Evolutionary conservation across 345 rosid species (phyloP).

Genomic region (Carallia pectinifolia): DNA sequence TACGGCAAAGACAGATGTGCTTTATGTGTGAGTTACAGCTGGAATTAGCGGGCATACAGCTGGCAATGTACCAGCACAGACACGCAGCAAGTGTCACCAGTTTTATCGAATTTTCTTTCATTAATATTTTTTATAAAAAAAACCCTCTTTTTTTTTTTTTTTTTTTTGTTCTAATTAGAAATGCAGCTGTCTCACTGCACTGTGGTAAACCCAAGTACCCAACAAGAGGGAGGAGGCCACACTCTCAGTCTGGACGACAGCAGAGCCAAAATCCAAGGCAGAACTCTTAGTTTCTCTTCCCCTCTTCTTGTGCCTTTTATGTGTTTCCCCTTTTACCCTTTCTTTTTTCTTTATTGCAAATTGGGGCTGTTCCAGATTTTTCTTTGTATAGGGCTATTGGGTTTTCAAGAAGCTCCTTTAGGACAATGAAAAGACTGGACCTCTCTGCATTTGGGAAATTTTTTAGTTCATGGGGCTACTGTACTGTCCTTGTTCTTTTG

Average conservation of each 20-base stretch:
- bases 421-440: no score
- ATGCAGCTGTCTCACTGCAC: not conserved
- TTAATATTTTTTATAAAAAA: not conserved
- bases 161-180: not conserved
- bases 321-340: constrained; percentile 21
- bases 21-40: constrained; percentile 44
- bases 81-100: constrained; percentile 58
- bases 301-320: no score
- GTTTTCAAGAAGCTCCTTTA: no score
- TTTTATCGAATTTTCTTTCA: constrained; percentile 10
- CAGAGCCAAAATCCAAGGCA: not conserved
- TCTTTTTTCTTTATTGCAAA: not conserved
- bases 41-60: constrained; percentile 61
- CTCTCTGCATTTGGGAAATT: no score
- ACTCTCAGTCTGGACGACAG: not conserved
- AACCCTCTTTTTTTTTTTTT: not conserved
- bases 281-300: no score
- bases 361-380: no score
- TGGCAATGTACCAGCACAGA: constrained; percentile 36
- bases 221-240: not conserved
- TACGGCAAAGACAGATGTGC: constrained; percentile 7
- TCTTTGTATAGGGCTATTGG: no score
- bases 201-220: not conserved
- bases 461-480: no score
- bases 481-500: no score